Evolutionary conservation across 306 rosid species (phyloP).

Genomic region (Ochetophila trinervis): DNA sequence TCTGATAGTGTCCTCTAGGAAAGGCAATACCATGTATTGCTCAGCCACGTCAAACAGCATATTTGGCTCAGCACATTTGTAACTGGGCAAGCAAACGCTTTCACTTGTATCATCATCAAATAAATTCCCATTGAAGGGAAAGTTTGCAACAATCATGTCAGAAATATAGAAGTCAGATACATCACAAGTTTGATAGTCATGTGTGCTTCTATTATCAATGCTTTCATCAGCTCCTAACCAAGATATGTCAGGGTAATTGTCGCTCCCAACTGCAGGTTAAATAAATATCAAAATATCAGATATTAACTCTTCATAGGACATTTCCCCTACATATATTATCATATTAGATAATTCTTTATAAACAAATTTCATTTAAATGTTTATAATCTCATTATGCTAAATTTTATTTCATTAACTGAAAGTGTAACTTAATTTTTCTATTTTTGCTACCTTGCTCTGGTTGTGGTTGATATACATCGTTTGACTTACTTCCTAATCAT

Average conservation of each 20-base stretch:
- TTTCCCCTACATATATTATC: not conserved
- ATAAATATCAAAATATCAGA: conserved; percentile 11
- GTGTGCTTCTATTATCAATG: conserved; percentile 46
- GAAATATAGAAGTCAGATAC: conserved; percentile 87
- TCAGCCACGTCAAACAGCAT: conserved; percentile 60
- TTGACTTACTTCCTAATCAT: too few species aligned
- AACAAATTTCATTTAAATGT: not conserved
- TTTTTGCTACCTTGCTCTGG: too few species aligned
- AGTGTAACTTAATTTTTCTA: too few species aligned
- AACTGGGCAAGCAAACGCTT: conserved; percentile 49
- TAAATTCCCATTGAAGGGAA: conserved; percentile 54
- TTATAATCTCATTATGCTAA: too few species aligned
- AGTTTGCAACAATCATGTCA: conserved; percentile 85
- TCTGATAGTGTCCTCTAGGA: conserved; percentile 67
- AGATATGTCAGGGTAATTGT: conserved; percentile 38
- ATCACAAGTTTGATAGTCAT: conserved; percentile 65
- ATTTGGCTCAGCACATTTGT: conserved; percentile 51
- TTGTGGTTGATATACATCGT: too few species aligned
- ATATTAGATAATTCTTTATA: not conserved
- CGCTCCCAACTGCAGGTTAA: conserved; percentile 36
- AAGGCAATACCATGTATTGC: conserved; percentile 72
- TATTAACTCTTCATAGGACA: not conserved
- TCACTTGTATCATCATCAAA: conserved; percentile 48
- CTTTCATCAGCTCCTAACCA: conserved; percentile 52
- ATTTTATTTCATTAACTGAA: too few species aligned